Evolutionary conservation across 768 basidiomycete species (phyloP).

Genomic region (Tylopilus sp.): DNA sequence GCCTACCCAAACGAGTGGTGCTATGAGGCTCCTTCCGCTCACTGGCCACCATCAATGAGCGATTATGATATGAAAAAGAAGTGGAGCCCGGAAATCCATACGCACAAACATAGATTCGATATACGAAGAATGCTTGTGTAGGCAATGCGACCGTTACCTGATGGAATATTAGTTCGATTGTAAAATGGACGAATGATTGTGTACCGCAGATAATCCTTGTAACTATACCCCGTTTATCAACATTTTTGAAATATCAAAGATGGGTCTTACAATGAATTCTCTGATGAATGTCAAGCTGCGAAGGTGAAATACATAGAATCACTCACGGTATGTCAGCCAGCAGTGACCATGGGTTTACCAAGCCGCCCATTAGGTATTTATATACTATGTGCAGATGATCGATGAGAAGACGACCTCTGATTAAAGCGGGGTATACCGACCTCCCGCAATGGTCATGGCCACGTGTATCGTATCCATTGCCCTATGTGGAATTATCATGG

Average conservation of each 20-base stretch:
- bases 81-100: not conserved
- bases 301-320: not conserved
- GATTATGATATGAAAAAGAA: too few relatives aligned
- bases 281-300: not conserved
- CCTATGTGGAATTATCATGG: not conserved
- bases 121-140: slow-evolving; percentile 4
- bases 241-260: not conserved
- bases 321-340: not conserved
- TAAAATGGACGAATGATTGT: too few relatives aligned
- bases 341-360: not conserved
- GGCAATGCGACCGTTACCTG: not conserved
- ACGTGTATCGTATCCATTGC: slow-evolving; percentile 9
- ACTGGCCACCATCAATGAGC: slow-evolving; percentile 1
- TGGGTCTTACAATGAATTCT: slow-evolving; percentile 8
- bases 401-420: not conserved
- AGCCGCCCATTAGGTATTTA: slow-evolving; percentile 1
- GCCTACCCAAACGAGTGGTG: slow-evolving; percentile 11
- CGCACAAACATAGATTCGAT: slow-evolving; percentile 9
- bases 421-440: slow-evolving; percentile 1
- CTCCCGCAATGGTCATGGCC: slow-evolving; percentile 1
- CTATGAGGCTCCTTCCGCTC: not conserved
- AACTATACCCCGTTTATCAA: slow-evolving; percentile 2
- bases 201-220: slow-evolving; percentile 2
- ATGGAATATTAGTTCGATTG: not conserved
- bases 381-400: not conserved